A percentile compares a stretch with the other conserved stretches of the same genome.
These are phyloP conservation scores for Ascochyta lentis DNA, from an alignment of 2,329 filamentous ascomycete species.

Conservation along the genomic window DNA sequence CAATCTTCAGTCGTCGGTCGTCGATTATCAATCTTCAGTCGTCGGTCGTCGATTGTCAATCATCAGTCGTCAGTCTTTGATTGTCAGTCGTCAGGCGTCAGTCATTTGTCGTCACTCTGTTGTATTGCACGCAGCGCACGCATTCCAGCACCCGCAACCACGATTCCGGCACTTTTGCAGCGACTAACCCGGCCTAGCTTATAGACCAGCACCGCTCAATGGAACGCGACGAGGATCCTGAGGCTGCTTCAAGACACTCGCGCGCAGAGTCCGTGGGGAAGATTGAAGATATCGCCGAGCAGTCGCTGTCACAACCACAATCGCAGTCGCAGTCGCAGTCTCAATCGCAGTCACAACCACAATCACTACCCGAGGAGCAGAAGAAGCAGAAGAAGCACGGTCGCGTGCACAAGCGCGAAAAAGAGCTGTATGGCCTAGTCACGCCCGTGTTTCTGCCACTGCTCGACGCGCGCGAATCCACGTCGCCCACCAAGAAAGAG, in stretches of 20 bases:
- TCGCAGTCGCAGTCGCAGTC: background rate
- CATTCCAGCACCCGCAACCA: conserved; percentile 10
- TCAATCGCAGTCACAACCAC: conserved; percentile 1
- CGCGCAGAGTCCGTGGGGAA: conserved; percentile 3
- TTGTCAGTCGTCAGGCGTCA: conserved; percentile 1
- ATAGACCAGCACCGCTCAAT: conserved; percentile 41
- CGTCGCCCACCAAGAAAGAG: conserved; percentile 33
- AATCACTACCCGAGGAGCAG: conserved; percentile 28
- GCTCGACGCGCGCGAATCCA: conserved; percentile 39
- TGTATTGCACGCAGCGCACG: background rate
- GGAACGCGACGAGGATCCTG: conserved; percentile 32
- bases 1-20: too few relatives aligned
- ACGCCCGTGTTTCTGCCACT: conserved; percentile 47
- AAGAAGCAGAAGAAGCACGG: conserved; percentile 45
- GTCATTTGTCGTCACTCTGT: background rate
- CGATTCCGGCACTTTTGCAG: conserved; percentile 8
- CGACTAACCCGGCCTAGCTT: conserved; percentile 35
- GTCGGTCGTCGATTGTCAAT: too few relatives aligned
- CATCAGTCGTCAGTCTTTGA: too few relatives aligned
- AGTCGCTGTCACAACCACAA: background rate
- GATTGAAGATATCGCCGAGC: conserved; percentile 3
- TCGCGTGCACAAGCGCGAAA: conserved; percentile 47
- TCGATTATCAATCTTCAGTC: too few relatives aligned
- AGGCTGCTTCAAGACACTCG: conserved; percentile 17
- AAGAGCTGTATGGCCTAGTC: conserved; percentile 47